Evolutionary conservation across 2,329 filamentous ascomycete genomes (phyloP).

Genomic region (Lasiodiplodia sp.): DNA sequence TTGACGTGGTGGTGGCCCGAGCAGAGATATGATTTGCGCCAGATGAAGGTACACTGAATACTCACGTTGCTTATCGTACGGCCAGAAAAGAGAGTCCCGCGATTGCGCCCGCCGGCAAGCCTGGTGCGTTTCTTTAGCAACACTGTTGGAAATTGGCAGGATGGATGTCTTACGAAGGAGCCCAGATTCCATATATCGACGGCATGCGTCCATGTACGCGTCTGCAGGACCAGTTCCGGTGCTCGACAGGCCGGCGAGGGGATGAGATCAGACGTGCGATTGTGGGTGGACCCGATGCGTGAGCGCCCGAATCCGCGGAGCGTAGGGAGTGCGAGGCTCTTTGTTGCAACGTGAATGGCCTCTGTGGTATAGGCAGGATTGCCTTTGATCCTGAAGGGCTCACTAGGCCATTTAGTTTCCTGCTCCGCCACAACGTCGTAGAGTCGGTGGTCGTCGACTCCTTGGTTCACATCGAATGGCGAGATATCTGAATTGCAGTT

Average conservation of each 20-base stretch:
- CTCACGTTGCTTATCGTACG: not conserved
- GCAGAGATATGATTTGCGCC: not conserved
- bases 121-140: not conserved
- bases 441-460: not conserved
- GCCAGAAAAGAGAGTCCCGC: not conserved
- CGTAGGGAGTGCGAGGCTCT: not conserved
- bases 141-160: not conserved
- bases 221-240: not conserved
- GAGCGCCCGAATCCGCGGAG: not conserved
- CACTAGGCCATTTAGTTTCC: not conserved
- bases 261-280: not conserved
- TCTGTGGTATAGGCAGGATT: not conserved
- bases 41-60: not conserved
- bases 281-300: not conserved
- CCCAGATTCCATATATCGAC: not conserved
- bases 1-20: not conserved
- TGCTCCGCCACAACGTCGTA: not conserved
- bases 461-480: not conserved
- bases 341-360: not conserved
- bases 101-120: not conserved
- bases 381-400: not conserved
- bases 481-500: not conserved
- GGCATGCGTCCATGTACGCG: not conserved
- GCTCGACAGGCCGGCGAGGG: not conserved
- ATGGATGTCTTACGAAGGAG: not conserved